Conservation (phyloP, 2,329 filamentous ascomycete species). For the Colletotrichum euphorbiae region DNA sequence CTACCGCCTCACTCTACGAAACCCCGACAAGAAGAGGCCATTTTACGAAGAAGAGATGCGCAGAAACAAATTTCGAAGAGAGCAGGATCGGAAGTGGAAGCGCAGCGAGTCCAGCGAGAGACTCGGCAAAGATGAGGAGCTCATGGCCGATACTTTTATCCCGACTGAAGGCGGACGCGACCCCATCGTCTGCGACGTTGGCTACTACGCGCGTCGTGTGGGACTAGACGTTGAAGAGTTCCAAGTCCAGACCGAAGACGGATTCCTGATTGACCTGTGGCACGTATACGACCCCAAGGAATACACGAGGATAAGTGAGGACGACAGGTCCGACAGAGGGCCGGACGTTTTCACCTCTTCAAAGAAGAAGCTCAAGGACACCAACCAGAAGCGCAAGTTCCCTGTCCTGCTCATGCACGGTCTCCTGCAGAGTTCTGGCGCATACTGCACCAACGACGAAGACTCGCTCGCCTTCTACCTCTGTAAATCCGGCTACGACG, state of each 20-base stretch:
- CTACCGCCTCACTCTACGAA: constrained; percentile 65
- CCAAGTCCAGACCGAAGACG: constrained; percentile 91
- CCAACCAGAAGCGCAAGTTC: constrained; percentile 70
- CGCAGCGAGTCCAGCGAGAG: constrained; percentile 52
- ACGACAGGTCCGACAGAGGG: constrained; percentile 64
- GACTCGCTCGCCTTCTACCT: constrained; percentile 91
- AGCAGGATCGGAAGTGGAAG: constrained; percentile 73
- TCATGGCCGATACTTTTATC: constrained; percentile 67
- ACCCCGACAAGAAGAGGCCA: constrained; percentile 71
- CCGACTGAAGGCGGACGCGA: constrained; percentile 86
- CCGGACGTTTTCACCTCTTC: constrained; percentile 71
- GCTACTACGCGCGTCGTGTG: constrained; percentile 88
- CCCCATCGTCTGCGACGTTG: constrained; percentile 80
- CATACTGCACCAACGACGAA: constrained; percentile 91
- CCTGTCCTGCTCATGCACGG: constrained; percentile 91
- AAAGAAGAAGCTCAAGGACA: constrained; percentile 51
- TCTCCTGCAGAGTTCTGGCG: constrained; percentile 86
- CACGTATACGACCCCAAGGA: constrained; percentile 89
- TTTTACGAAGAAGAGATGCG: constrained; percentile 80
- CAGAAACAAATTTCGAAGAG: constrained; percentile 66
- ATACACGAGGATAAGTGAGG: constrained; percentile 64
- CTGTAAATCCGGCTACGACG: constrained; percentile 91
- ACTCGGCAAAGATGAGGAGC: constrained; percentile 56
- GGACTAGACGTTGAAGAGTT: constrained; percentile 88
- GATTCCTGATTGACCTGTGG: constrained; percentile 89